Evolutionary conservation across 306 rosid genomes (phyloP).

Genomic region (apple (Malus domestica)): DNA sequence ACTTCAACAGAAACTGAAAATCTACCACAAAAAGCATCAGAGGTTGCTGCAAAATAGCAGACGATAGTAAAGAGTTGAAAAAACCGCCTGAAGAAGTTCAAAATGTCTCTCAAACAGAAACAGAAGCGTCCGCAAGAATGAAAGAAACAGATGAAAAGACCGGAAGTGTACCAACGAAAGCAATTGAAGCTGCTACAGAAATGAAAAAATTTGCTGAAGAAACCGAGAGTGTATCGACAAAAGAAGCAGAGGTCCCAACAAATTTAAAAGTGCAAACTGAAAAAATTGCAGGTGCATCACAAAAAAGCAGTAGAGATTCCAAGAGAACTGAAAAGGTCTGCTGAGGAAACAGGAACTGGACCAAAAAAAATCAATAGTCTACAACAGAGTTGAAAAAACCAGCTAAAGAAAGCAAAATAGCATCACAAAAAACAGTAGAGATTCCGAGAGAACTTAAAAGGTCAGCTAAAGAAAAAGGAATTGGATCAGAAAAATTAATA

Average conservation of each 20-base stretch:
- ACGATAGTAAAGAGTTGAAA: background rate
- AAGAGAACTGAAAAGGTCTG: too few species aligned
- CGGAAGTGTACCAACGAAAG: background rate
- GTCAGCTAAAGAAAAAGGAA: too few species aligned
- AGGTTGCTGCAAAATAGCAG: background rate
- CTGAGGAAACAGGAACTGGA: background rate
- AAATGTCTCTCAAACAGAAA: background rate
- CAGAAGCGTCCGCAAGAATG: background rate
- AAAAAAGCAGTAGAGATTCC: background rate
- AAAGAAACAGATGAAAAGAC: background rate
- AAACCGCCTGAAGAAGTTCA: background rate
- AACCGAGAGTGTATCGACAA: background rate
- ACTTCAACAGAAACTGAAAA: background rate
- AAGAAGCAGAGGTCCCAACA: background rate
- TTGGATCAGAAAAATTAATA: too few species aligned
- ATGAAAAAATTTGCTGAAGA: background rate
- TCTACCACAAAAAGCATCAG: background rate
- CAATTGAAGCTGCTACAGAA: background rate
- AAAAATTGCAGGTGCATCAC: background rate
- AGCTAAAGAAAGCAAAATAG: background rate
- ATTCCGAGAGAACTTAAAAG: too few species aligned
- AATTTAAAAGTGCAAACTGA: background rate
- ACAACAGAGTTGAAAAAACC: background rate
- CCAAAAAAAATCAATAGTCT: background rate
- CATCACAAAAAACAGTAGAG: background rate